Evolutionary conservation across 1,284 basidiomycete genomes (phyloP).

Genomic region (Neotropicomus parvogracilis): DNA sequence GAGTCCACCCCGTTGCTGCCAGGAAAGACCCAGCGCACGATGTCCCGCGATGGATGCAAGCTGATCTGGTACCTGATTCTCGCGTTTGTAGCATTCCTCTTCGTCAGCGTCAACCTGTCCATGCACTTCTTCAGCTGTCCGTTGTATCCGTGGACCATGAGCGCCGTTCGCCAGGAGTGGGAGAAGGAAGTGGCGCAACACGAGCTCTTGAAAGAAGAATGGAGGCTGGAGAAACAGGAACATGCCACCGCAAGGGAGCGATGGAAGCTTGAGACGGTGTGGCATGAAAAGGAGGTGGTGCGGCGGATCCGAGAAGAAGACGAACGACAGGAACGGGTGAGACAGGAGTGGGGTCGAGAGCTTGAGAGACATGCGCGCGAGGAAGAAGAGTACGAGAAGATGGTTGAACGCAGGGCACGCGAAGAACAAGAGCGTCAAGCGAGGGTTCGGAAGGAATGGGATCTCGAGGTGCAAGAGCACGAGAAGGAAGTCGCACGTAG

Average conservation of each 20-base stretch:
- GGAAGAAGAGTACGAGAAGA: conserved; percentile 2
- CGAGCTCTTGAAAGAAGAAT: not conserved
- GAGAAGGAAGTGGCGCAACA: conserved; percentile 7
- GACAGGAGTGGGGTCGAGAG: conserved; percentile 14
- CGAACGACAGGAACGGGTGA: conserved; percentile 13
- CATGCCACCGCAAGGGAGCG: not conserved
- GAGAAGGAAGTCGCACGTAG: not conserved
- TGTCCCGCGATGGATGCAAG: not conserved
- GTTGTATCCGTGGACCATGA: conserved; percentile 10
- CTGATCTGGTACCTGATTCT: not conserved
- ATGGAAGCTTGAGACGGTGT: conserved; percentile 15
- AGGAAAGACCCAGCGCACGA: not conserved
- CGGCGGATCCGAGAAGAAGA: conserved; percentile 10
- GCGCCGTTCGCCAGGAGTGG: conserved; percentile 14
- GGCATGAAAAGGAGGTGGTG: conserved; percentile 18
- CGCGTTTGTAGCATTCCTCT: not conserved
- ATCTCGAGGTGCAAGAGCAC: not conserved
- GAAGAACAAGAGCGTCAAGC: conserved; percentile 11
- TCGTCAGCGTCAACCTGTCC: not conserved
- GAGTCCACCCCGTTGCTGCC: conserved; percentile 10
- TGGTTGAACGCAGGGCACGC: not conserved
- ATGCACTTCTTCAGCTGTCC: conserved; percentile 16
- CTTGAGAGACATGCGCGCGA: not conserved
- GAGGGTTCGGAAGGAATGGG: not conserved
- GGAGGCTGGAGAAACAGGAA: conserved; percentile 11